Percentiles rank a stretch among this genome's conserved stretches.
These are phyloP conservation scores for Glycine latifolia DNA, from an alignment of 306 rosid genomes.

Conservation along the genomic window DNA sequence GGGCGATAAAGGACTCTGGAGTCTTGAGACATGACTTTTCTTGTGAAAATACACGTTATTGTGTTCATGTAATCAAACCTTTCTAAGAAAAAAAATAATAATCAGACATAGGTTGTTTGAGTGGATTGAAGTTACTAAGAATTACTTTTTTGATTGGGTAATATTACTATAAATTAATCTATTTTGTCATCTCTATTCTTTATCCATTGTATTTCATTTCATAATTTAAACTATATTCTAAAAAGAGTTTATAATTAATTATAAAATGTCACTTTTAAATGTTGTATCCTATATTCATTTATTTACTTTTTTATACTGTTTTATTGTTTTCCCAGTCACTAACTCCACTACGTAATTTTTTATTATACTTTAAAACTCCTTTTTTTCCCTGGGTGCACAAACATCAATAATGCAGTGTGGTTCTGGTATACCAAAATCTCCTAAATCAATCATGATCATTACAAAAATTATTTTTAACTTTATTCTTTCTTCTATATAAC, in stretches of 20 bases:
- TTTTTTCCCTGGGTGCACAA: neutral
- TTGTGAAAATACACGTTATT: too few species aligned
- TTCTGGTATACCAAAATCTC: slow-evolving; percentile 4
- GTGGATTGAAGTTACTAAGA: too few species aligned
- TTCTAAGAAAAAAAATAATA: too few species aligned
- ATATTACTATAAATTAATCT: too few species aligned
- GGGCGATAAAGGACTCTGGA: too few species aligned
- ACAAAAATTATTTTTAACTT: slow-evolving; percentile 35
- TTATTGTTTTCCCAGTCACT: neutral
- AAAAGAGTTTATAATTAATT: neutral
- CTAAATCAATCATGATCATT: slow-evolving; percentile 17
- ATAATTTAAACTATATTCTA: neutral
- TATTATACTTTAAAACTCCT: neutral
- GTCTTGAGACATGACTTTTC: too few species aligned
- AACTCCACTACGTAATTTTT: neutral
- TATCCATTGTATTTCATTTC: neutral
- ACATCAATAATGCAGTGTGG: slow-evolving; percentile 16
- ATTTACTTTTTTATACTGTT: neutral
- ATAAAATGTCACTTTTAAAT: neutral
- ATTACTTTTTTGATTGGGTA: too few species aligned
- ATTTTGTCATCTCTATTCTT: neutral
- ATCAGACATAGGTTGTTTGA: too few species aligned
- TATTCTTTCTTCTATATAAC: neutral
- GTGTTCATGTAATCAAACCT: too few species aligned
- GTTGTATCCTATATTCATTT: neutral